A percentile compares a stretch with the other conserved stretches of the same genome.
phyloP scores from a whole-genome alignment of 139 green algal species.

The Asterochloris sp. region DNA sequence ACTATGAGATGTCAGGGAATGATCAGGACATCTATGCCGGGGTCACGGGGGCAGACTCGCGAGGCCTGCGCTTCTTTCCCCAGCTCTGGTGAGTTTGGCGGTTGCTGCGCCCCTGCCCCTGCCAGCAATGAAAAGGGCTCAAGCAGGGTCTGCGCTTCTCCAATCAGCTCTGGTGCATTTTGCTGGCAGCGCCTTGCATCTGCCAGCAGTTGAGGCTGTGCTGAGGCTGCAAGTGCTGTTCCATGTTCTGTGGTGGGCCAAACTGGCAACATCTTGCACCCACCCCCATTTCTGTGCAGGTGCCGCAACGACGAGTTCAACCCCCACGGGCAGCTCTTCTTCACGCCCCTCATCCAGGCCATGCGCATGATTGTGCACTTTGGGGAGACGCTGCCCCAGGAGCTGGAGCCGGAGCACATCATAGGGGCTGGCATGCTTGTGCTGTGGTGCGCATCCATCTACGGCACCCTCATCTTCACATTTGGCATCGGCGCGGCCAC shows the following conservation, averaged over 20 bases:
- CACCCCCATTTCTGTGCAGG: constrained; percentile 26
- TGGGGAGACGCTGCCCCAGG: constrained; percentile 43
- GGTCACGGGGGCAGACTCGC: constrained; percentile 7
- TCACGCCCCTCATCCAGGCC: constrained; percentile 58
- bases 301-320: constrained; percentile 38
- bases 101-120: background rate
- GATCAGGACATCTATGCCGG: constrained; percentile 35
- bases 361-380: constrained; percentile 62
- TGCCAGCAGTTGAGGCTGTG: too few relatives aligned
- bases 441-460: constrained; percentile 41
- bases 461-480: constrained; percentile 54
- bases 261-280: too few relatives aligned
- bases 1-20: constrained; percentile 30
- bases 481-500: constrained; percentile 68
- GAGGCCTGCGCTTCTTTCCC: constrained; percentile 38
- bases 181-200: background rate
- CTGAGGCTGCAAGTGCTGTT: too few relatives aligned
- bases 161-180: background rate
- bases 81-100: constrained; percentile 59
- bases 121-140: too few relatives aligned
- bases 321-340: constrained; percentile 63
- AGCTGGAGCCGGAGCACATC: constrained; percentile 5
- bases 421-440: constrained; percentile 31
- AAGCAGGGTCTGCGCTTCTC: background rate
- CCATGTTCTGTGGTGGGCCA: too few relatives aligned